Base-by-base conservation (phyloP, 768 basidiomycete species). In the Boletus speciosus region DNA sequence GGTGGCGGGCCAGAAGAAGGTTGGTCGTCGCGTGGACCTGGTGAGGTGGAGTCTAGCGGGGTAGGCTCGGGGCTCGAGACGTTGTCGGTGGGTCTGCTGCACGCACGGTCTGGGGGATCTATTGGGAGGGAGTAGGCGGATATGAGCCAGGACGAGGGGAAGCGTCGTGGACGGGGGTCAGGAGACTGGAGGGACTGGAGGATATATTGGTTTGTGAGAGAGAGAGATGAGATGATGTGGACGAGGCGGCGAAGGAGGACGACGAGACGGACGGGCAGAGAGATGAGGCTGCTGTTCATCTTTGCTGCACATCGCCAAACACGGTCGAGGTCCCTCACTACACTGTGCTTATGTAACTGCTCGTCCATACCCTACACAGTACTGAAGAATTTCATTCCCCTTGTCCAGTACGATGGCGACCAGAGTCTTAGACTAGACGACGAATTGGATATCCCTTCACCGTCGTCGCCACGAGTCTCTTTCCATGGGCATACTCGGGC, bases 161-260 rank as follows among this genome's bases (percentile, higher is more conserved):
- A 29, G 12, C 37, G 36, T 11, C 19, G 27, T 27, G 10, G n/a
- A n/a, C 15, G 8, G 21, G 46, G 8, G 35, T 36, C 47, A 2
- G 35, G 31, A 4, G 44, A 19, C 29, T 46, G 25, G 29, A 45
- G 16, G 25, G 35, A 48, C 4, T 36, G 29, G 21, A 21, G 31
- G 7, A 40, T 15, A 23, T 57, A 49, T 27, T 87, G 83, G 62
- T 80, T 81, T 4, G 88, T 82, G 27, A 90, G 79, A 0, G 87
- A 86, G n/a, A 88, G 69, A 0, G 84, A 75, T 0, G 86, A 86
- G 40, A 90, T 77, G 37, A 79, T 81, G 59, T 88, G 86, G 55
- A 83, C 79, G 34, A 90, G 72, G 54, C 88, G 76, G 57, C 80
- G 85, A 50, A 90, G 73, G 35, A 90, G 69, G 38, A 79, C 69